Evolutionary conservation across 2,329 filamentous ascomycete species (phyloP).

Genomic region (Pochonia chlamydosporia): DNA sequence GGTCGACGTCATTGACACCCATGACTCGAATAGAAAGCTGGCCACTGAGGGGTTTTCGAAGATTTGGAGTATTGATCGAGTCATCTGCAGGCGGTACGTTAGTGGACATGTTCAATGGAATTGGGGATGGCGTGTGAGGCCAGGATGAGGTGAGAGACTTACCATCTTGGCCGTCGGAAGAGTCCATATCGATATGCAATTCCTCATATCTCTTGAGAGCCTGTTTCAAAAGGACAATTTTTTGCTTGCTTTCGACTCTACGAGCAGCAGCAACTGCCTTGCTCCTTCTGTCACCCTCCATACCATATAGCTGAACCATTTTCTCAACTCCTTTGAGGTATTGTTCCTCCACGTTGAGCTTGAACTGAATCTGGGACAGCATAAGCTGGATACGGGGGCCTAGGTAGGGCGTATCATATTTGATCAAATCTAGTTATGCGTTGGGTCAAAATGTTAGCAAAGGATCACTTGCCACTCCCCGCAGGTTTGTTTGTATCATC

Average conservation of each 20-base stretch:
- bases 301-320: conserved; percentile 95
- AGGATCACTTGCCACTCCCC: no score
- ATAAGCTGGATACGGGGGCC: conserved; percentile 98
- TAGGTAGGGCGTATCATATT: conserved; percentile 93
- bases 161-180: conserved; percentile 75
- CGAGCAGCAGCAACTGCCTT: conserved; percentile 85
- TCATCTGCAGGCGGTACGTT: conserved; percentile 58
- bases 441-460: neutral
- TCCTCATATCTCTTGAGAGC: conserved; percentile 96
- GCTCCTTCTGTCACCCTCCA: conserved; percentile 96
- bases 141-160: conserved; percentile 29
- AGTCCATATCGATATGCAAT: conserved; percentile 88
- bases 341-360: conserved; percentile 96
- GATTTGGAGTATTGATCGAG: conserved; percentile 89
- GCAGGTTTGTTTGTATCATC: no score
- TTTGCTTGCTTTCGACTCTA: conserved; percentile 92
- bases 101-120: no score
- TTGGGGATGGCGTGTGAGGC: no score
- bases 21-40: conserved; percentile 82
- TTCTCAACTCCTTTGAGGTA: conserved; percentile 99
- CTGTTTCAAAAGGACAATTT: conserved; percentile 92
- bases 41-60: conserved; percentile 92
- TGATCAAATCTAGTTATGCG: conserved; percentile 72
- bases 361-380: conserved; percentile 97
- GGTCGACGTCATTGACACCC: conserved; percentile 89